Evolutionary conservation across 768 basidiomycete species (phyloP), one percentile per base, ranked within the genome.

Genomic region (Auriscalpium microsporum): DNA sequence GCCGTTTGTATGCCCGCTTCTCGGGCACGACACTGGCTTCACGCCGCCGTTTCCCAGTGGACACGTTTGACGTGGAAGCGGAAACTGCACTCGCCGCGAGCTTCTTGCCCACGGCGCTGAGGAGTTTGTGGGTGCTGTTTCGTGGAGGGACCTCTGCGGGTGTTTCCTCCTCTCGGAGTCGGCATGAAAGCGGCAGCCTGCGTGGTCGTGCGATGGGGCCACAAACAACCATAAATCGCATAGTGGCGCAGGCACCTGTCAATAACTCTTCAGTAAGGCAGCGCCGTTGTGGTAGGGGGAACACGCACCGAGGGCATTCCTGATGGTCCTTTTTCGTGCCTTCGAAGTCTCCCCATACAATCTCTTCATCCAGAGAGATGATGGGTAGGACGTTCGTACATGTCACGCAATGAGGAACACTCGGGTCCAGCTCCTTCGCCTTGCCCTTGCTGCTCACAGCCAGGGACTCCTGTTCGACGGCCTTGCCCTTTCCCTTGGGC

Each of bases 211-310:
- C 89, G 84, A 49, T 75, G 72, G 19, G 89, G 89, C 89, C 89
- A 91, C 2, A 78, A 68, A 53, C 77, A 73, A 2, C 75, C 77
- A 68, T 90, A 91, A 55, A 91, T 91, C 10, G 85, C 87, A 62
- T 75, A 79, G 67, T 91, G 89, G 17, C 89, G 84, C 69, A 90
- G 76, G 66, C 89, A 91, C 56, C 88, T 90, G 63, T 16, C 48
- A 55, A 44, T 53, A 55, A 62, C 53, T 48, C 56, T 16, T 23
- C 44, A 48, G 17, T 52, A 44, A 49, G 19, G 16, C 38, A 19
- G 17, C 4, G 19, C 52, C 58, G 56, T 60, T 28, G 50, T 58
- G 14, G 19, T 48, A 42, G 50, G 57, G 42, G 21, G 58, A 56
- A 36, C 52, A 71, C 78, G 59, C 67, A 91, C 88, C 89, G 76